These are phyloP conservation scores for Globisporangium spiculum DNA, from an alignment of 352 stramenopile genomes.

Conservation along the genomic window DNA sequence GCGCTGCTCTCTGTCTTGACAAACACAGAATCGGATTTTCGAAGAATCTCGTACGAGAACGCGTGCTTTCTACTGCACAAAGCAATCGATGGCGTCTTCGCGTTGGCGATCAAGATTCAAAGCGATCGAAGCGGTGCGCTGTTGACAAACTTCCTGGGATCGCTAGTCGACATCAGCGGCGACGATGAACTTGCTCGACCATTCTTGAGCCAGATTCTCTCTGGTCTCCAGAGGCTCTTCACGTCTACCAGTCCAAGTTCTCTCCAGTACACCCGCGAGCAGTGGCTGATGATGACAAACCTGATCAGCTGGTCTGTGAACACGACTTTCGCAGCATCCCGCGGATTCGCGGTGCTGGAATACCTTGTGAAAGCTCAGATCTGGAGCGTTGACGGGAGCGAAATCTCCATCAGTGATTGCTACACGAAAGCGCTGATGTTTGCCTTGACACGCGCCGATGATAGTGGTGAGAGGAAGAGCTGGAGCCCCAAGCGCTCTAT, in stretches of 20 bases:
- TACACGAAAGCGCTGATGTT: constrained; percentile 70
- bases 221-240: constrained; percentile 41
- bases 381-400: constrained; percentile 48
- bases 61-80: constrained; percentile 62
- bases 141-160: constrained; percentile 40
- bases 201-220: constrained; percentile 63
- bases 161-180: constrained; percentile 56
- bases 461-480: constrained; percentile 21
- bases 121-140: constrained; percentile 32
- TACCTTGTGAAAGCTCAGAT: constrained; percentile 52
- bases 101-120: constrained; percentile 38
- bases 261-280: constrained; percentile 36
- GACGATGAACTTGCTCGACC: constrained; percentile 60
- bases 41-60: constrained; percentile 60
- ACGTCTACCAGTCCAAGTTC: constrained; percentile 26
- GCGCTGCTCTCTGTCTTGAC: constrained; percentile 43
- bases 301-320: constrained; percentile 58
- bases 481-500: constrained; percentile 37
- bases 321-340: constrained; percentile 38
- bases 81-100: constrained; percentile 53
- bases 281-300: constrained; percentile 63
- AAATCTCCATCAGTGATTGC: constrained; percentile 55
- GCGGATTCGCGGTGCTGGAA: constrained; percentile 64
- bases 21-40: constrained; percentile 28
- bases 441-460: constrained; percentile 26